Evolutionary conservation across 2,329 filamentous ascomycete species (phyloP), one percentile per base, ranked within the genome.

Genomic region (Geosmithia flava): DNA sequence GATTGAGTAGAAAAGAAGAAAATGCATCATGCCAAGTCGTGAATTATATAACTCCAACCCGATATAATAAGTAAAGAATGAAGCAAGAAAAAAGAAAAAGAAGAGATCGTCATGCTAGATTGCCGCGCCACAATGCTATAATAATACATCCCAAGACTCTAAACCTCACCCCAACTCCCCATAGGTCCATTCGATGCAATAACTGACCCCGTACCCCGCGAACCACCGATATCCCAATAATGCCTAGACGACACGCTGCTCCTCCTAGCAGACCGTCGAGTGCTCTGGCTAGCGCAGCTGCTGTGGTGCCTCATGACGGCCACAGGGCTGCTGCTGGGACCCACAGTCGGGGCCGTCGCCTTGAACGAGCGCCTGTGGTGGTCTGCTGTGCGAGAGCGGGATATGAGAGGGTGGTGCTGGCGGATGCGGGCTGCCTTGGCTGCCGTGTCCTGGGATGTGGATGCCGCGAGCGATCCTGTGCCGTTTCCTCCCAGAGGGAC

Each of bases 201-300:
- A 52, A 82, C 71, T 53, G 82, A 86, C 3, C 84, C 84, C 48
- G 85, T 90, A 2, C 85, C 86, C 20, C 88, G 76, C 56, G 81
- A 89, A 6, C 81, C 85, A 23, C 87, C 87, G 54, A 95, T 79
- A 62, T 95, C 90, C 90, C 90, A 96, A 63, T 94, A 96, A 61
- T 95, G 87, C 47, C 88, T 71, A 44, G 82, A 87, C 43, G 85
- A 90, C 33, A 80, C 76, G 53, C 79, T 83, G 56, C 80, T 86
- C 47, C 76, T 71, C 57, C 75, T 73, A 40, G 79, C 81, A 33
- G 80, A 87, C 55, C 83, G 80, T 61, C 84, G 83, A 7, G 87
- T 87, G 63, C 87, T 94, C 66, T 95, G 87, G 59, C 87, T 95
- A 3, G 87, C 88, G 62, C 88, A 95, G 62, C 86, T 94, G 50